These are phyloP conservation scores for Sporobolomyces pararoseus DNA, from an alignment of 768 basidiomycete genomes.

Conservation along the genomic window DNA sequence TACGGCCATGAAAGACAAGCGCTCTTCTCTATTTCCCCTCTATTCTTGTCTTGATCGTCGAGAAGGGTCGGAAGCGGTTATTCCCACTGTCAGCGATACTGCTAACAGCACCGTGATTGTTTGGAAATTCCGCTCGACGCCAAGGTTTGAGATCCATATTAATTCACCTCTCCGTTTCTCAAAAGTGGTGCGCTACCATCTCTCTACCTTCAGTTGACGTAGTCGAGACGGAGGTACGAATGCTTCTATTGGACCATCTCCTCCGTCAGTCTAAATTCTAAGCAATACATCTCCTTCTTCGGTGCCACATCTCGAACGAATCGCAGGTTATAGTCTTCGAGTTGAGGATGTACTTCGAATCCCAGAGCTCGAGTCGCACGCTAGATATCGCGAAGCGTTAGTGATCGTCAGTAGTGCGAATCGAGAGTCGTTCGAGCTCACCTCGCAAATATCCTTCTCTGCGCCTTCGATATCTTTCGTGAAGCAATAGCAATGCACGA, in stretches of 20 bases:
- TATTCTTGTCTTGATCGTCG: no score
- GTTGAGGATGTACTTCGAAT: conserved; percentile 53
- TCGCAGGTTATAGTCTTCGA: conserved; percentile 55
- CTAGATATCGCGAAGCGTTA: background rate
- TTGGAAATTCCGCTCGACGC: no score
- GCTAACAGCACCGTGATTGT: no score
- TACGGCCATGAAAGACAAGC: no score
- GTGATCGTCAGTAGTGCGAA: background rate
- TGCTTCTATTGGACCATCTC: conserved; percentile 50
- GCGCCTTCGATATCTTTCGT: conserved; percentile 75
- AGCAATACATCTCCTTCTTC: conserved; percentile 95
- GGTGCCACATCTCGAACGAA: conserved; percentile 90
- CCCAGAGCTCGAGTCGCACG: conserved; percentile 35
- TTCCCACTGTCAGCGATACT: no score
- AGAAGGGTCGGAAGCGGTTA: no score
- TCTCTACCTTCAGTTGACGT: no score
- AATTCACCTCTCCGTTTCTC: no score
- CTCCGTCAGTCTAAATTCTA: conserved; percentile 72
- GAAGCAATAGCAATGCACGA: conserved; percentile 95
- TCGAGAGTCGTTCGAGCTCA: conserved; percentile 51
- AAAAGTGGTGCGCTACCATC: no score
- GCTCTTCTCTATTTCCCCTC: no score
- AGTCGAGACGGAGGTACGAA: no score
- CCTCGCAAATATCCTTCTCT: conserved; percentile 72
- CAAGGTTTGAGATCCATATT: no score